A percentile compares a stretch with the other conserved stretches of the same genome.
phyloP scores from a whole-genome alignment of 805 yeast species.

The Nakazawaea anatomiae region DNA sequence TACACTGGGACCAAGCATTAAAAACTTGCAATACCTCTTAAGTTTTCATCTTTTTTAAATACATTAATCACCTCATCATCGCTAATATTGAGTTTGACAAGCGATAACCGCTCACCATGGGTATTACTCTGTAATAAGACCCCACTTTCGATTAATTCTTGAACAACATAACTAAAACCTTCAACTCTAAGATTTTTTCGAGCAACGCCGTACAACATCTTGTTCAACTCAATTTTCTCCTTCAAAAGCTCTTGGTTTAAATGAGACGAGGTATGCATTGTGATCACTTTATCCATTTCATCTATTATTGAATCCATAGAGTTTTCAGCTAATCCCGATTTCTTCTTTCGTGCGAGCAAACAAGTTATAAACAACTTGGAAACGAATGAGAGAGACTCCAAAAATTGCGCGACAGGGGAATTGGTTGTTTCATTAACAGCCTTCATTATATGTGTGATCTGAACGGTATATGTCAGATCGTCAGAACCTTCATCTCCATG shows the following conservation, averaged over 20 bases:
- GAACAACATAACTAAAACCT: conserved; percentile 54
- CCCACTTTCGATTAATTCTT: conserved; percentile 76
- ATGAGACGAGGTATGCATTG: conserved; percentile 8
- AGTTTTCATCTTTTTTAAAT: conserved; percentile 48
- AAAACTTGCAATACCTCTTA: conserved; percentile 16
- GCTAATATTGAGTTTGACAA: conserved; percentile 61
- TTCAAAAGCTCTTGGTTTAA: conserved; percentile 15
- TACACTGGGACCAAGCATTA: not conserved
- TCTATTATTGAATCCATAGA: conserved; percentile 73
- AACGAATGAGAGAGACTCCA: conserved; percentile 57
- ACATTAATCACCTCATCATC: conserved; percentile 63
- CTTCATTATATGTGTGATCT: conserved; percentile 66
- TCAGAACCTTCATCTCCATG: conserved; percentile 18
- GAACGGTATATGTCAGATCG: conserved; percentile 42
- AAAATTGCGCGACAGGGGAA: conserved; percentile 61
- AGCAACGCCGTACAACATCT: conserved; percentile 20
- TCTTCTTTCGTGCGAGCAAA: conserved; percentile 53
- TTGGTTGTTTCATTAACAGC: conserved; percentile 77
- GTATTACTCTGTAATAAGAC: conserved; percentile 61
- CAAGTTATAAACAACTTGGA: conserved; percentile 72
- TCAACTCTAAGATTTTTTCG: conserved; percentile 34
- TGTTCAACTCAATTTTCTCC: conserved; percentile 18
- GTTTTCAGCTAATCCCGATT: conserved; percentile 68
- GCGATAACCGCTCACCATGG: conserved; percentile 60
- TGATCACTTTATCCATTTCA: conserved; percentile 43